Conservation (phyloP, 768 basidiomycete genomes). For the Crassisporium funariophilum region DNA sequence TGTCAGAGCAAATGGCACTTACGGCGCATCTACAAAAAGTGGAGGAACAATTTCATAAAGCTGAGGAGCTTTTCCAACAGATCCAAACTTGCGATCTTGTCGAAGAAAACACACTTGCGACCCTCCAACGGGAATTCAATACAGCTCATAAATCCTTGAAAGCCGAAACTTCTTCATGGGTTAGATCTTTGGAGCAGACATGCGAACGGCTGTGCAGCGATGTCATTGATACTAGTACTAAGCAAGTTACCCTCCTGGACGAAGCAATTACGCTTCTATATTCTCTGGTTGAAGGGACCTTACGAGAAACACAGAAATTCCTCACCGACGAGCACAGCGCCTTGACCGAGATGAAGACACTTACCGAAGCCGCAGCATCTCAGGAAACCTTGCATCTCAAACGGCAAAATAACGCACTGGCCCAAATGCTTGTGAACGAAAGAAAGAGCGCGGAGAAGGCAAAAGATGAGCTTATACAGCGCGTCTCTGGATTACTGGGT, state of each 20-base stretch:
- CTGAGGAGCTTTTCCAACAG: conserved; percentile 51
- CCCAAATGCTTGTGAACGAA: conserved; percentile 64
- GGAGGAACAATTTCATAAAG: conserved; percentile 55
- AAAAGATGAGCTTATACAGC: conserved; percentile 73
- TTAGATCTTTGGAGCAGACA: conserved; percentile 47
- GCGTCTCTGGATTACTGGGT: conserved; percentile 70
- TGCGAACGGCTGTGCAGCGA: conserved; percentile 51
- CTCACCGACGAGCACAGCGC: conserved; percentile 56
- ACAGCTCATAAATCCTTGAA: conserved; percentile 52
- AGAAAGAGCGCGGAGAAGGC: conserved; percentile 65
- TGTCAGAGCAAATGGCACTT: conserved; percentile 57
- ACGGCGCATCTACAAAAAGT: conserved; percentile 53
- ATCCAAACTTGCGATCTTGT: conserved; percentile 59
- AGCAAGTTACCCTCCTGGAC: conserved; percentile 55
- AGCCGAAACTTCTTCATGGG: conserved; percentile 56
- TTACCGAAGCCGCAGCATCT: conserved; percentile 43
- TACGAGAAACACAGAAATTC: conserved; percentile 59
- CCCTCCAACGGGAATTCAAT: conserved; percentile 50
- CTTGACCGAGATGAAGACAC: conserved; percentile 47
- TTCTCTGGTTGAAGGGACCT: conserved; percentile 59
- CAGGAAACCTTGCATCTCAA: conserved; percentile 63
- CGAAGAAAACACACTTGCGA: conserved; percentile 53
- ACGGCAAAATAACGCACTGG: conserved; percentile 70
- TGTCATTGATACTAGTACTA: conserved; percentile 43
- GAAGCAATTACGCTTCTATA: conserved; percentile 59